phyloP scores from a whole-genome alignment of 1,284 basidiomycete genomes.

The Cryptococcus hybrid region DNA sequence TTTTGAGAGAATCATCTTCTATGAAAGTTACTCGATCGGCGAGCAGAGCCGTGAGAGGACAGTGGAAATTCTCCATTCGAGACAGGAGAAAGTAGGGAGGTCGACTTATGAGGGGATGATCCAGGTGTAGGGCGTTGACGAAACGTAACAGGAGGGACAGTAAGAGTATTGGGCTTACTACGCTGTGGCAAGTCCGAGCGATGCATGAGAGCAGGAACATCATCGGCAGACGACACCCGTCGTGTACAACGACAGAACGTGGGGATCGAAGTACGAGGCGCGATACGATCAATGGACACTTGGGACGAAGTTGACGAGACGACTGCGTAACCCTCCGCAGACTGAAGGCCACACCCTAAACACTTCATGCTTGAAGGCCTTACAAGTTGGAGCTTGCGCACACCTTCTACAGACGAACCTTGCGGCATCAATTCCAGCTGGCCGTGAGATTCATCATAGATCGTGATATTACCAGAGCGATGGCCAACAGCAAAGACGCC shows the following conservation, averaged over 20 bases:
- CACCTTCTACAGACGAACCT: slow-evolving; percentile 2
- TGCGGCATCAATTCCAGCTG: slow-evolving; percentile 9
- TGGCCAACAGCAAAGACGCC: slow-evolving; percentile 31
- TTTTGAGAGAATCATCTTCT: slow-evolving; percentile 12
- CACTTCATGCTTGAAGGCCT: slow-evolving; percentile 25
- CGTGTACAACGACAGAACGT: slow-evolving; percentile 27
- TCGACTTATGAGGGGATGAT: slow-evolving; percentile 24
- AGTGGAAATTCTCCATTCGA: slow-evolving; percentile 42
- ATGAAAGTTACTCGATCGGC: slow-evolving; percentile 29
- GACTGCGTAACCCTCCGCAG: slow-evolving; percentile 32
- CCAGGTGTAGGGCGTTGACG: slow-evolving; percentile 13
- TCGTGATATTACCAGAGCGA: slow-evolving; percentile 33
- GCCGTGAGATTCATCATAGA: slow-evolving; percentile 29
- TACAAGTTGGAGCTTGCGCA: slow-evolving; percentile 17
- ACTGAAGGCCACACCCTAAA: slow-evolving; percentile 24
- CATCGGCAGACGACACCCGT: not conserved
- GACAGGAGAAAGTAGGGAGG: slow-evolving; percentile 24
- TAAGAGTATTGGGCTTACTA: slow-evolving; percentile 1
- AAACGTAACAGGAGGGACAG: slow-evolving; percentile 20
- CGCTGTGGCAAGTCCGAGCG: not conserved
- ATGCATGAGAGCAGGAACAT: not conserved
- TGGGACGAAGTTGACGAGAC: slow-evolving; percentile 28
- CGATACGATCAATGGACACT: slow-evolving; percentile 32
- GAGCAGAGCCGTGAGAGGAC: slow-evolving; percentile 37
- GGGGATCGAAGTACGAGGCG: slow-evolving; percentile 11